Evolutionary conservation across 768 basidiomycete genomes (phyloP).

Genomic region (Suillus ampliporus): DNA sequence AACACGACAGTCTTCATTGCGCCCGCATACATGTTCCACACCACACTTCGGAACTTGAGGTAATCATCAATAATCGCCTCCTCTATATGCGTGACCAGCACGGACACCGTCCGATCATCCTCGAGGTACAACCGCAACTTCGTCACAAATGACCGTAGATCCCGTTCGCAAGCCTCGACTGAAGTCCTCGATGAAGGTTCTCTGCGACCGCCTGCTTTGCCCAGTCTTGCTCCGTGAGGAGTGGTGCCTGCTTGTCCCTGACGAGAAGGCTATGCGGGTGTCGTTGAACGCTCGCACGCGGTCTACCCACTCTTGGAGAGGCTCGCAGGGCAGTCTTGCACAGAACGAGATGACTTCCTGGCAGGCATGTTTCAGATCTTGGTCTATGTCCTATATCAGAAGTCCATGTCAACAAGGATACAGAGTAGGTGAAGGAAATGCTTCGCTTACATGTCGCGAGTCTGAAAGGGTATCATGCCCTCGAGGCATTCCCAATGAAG

Average conservation of each 20-base stretch:
- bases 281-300: conserved; percentile 45
- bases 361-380: conserved; percentile 82
- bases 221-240: conserved; percentile 50
- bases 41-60: conserved; percentile 69
- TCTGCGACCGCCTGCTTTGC: conserved; percentile 56
- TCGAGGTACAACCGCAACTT: conserved; percentile 80
- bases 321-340: conserved; percentile 58
- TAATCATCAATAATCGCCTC: conserved; percentile 80
- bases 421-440: not conserved
- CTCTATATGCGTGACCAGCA: conserved; percentile 78
- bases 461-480: conserved; percentile 68
- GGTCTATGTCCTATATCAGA: conserved; percentile 75
- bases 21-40: conserved; percentile 54
- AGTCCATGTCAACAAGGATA: conserved; percentile 5
- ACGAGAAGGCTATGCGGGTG: conserved; percentile 24
- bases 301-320: conserved; percentile 69
- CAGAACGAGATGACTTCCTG: conserved; percentile 80
- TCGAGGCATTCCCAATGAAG: conserved; percentile 69
- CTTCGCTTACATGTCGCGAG: conserved; percentile 66
- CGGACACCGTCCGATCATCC: conserved; percentile 76
- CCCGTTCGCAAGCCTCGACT: conserved; percentile 56
- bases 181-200: conserved; percentile 60
- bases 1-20: conserved; percentile 39
- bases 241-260: conserved; percentile 23
- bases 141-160: conserved; percentile 58